Base-by-base conservation (phyloP, 2,329 filamentous ascomycete species). In the Hypoxylon sp. region DNA sequence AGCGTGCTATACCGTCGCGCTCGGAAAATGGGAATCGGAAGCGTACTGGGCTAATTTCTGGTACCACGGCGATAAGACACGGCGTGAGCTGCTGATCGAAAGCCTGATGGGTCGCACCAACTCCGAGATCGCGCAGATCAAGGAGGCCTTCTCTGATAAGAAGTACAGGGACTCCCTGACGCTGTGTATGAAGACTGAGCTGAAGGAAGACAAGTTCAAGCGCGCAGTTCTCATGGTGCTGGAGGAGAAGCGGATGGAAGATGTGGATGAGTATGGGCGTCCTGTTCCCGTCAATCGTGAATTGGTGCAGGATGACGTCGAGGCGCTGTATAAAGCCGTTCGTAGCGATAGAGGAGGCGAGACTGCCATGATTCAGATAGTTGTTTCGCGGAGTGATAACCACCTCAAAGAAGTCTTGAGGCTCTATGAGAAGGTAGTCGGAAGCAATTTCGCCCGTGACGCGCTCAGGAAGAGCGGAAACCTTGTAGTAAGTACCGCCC, bases 41-140 rank as follows among this genome's bases (percentile, higher is more conserved):
- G 93, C 93, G 0, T 97, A 97, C 84, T 99, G 96, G 94, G 94
- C 95, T 65, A 98, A 98, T 79, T 97, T 93, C 80, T 98, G 94
- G 90, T 98, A 98, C 81, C 95, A 98, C 77, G 90, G 91, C 38
- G 92, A 95, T 79, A 92, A 91, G 74, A 93, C 90, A 6, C 87
- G 93, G 2, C 89, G 94, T 5, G 95, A 98, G 79, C 85, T 99
- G 36, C 87, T 99, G 58, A 98, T 98, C 74, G 96, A 99, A 80
- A 89, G 90, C 5, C 86, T 99, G 19, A 97, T 98, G 89, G 96
- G 96, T 0, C 89, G 94, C 5, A 89, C 90, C 28, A 98, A 98
- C 79, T 84, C 88, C n/a, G 96, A 98, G 76, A 93, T 98, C 68
- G 86, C 88, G 10, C 85, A 87, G 67, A 98, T 99, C 84, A 97